A percentile compares a stretch with the other conserved stretches of the same genome.
phyloP scores from a whole-genome alignment of 192 early-diverging fungal species.

The Geosiphon pyriformis region DNA sequence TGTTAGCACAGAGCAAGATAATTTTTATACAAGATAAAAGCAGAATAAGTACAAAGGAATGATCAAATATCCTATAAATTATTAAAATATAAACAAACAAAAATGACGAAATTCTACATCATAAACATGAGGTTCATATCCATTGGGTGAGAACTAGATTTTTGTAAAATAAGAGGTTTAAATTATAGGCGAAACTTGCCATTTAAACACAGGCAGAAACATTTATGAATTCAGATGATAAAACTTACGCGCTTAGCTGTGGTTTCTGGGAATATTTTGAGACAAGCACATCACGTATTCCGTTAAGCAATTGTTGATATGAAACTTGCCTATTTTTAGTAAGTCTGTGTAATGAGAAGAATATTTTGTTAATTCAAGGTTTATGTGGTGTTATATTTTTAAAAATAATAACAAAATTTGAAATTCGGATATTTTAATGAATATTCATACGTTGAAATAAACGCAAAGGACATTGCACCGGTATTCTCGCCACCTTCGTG shows the following conservation, averaged over 20 bases:
- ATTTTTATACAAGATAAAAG: no score
- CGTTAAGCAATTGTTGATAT: constrained; percentile 67
- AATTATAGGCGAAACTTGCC: not conserved
- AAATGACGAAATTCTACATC: no score
- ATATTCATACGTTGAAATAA: constrained; percentile 48
- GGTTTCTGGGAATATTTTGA: constrained; percentile 71
- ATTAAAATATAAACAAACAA: no score
- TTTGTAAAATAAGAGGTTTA: not conserved
- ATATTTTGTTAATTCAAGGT: no score
- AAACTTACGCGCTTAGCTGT: constrained; percentile 54
- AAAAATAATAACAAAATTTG: no score
- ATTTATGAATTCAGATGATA: no score
- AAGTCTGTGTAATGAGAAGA: constrained; percentile 34
- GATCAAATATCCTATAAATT: no score
- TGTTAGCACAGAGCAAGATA: no score
- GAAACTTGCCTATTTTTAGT: constrained; percentile 51
- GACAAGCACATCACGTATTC: constrained; percentile 58
- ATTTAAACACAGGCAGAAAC: no score
- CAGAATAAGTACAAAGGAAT: no score
- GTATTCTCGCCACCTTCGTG: constrained; percentile 55
- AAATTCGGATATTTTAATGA: no score
- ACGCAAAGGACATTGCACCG: constrained; percentile 73
- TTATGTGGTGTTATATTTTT: no score
- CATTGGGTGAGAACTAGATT: constrained; percentile 28
- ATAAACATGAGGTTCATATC: constrained; percentile 36